Evolutionary conservation across 2,329 filamentous ascomycete genomes (phyloP).

Genomic region (Penicillium sp.): DNA sequence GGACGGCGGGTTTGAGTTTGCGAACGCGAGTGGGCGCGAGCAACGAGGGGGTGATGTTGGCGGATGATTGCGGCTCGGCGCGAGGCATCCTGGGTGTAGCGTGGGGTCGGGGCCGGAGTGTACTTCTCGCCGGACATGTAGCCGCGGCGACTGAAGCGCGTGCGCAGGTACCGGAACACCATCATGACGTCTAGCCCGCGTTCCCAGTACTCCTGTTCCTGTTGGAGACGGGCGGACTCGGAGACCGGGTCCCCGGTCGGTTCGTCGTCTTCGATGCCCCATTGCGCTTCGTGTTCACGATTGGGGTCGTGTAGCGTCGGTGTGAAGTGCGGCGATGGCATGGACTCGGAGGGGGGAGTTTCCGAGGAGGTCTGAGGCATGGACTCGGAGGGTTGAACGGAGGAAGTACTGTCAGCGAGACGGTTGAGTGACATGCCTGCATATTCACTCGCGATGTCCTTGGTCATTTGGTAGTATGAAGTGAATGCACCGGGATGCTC

Average conservation of each 20-base stretch:
- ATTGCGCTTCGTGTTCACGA: slow-evolving; percentile 58
- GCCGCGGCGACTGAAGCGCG: slow-evolving; percentile 64
- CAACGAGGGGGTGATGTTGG: slow-evolving; percentile 85
- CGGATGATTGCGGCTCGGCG: slow-evolving; percentile 81
- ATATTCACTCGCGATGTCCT: slow-evolving; percentile 67
- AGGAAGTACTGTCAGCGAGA: slow-evolving; percentile 28
- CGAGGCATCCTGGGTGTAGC: slow-evolving; percentile 62
- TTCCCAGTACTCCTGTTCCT: slow-evolving; percentile 82
- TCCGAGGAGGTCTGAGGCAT: slow-evolving; percentile 10
- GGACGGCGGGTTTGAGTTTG: slow-evolving; percentile 57
- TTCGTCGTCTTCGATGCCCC: slow-evolving; percentile 67
- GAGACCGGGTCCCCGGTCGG: slow-evolving; percentile 32
- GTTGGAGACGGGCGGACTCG: slow-evolving; percentile 48
- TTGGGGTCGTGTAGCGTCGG: slow-evolving; percentile 49
- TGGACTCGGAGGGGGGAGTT: slow-evolving; percentile 28
- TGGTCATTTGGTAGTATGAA: slow-evolving; percentile 69
- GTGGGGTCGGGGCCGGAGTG: slow-evolving; percentile 32
- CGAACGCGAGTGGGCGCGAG: slow-evolving; percentile 50
- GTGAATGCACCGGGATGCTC: slow-evolving; percentile 88
- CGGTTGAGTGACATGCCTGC: slow-evolving; percentile 67
- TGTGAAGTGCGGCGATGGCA: slow-evolving; percentile 49
- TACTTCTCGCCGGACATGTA: slow-evolving; percentile 35
- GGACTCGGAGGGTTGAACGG: slow-evolving; percentile 11
- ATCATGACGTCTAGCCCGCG: slow-evolving; percentile 86
- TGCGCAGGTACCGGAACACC: slow-evolving; percentile 84